Percentiles rank a stretch among this genome's conserved stretches.
Evolutionary conservation across 805 yeast genomes (phyloP).

Genomic region (Lipomyces yamanashiensis): DNA sequence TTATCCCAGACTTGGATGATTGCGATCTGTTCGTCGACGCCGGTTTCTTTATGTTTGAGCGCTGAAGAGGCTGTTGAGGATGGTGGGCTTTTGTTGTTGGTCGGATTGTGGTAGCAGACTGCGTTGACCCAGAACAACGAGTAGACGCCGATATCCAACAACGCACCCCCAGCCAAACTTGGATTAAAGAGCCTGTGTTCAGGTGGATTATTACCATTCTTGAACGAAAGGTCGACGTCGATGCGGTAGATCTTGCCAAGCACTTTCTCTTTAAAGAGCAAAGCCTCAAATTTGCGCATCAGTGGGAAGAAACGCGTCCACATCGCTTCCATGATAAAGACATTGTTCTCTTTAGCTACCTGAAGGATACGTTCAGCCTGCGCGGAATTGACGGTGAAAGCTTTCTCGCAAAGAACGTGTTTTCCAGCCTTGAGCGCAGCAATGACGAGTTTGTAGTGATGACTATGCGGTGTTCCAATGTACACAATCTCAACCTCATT

Average conservation of each 20-base stretch:
- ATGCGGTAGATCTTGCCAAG: slow-evolving; percentile 55
- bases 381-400: slow-evolving; percentile 53
- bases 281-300: slow-evolving; percentile 46
- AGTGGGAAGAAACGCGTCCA: slow-evolving; percentile 57
- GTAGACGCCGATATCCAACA: slow-evolving; percentile 62
- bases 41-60: slow-evolving; percentile 15
- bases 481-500: slow-evolving; percentile 54
- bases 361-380: slow-evolving; percentile 52
- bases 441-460: slow-evolving; percentile 53
- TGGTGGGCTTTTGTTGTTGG: slow-evolving; percentile 19
- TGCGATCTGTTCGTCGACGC: slow-evolving; percentile 21
- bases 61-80: slow-evolving; percentile 9
- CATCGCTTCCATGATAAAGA: slow-evolving; percentile 62
- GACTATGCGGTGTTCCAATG: slow-evolving; percentile 43
- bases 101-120: slow-evolving; percentile 28
- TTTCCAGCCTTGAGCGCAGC: slow-evolving; percentile 51
- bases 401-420: slow-evolving; percentile 61
- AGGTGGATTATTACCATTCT: slow-evolving; percentile 39
- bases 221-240: slow-evolving; percentile 50
- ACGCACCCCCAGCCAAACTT: slow-evolving; percentile 59
- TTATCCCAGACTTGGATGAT: slow-evolving; percentile 22
- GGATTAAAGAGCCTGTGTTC: slow-evolving; percentile 51
- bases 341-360: slow-evolving; percentile 51
- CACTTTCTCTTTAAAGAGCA: slow-evolving; percentile 49
- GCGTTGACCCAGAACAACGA: slow-evolving; percentile 50